Percentiles rank a stretch among this genome's conserved stretches.
Conservation (phyloP, 805 yeast species). For the Candida khao-thaluensis region DNA sequence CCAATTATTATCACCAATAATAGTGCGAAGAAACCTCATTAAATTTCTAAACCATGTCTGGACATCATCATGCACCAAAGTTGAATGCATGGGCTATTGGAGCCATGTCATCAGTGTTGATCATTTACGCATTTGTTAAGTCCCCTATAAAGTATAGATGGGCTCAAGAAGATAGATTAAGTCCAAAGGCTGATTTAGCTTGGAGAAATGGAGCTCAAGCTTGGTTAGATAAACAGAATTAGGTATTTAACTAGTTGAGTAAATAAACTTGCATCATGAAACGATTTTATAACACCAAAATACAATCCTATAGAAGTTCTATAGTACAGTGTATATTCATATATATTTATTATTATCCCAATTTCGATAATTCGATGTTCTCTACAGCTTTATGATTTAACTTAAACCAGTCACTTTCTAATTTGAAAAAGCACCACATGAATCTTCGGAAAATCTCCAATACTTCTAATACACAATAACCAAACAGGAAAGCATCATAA, state of each 20-base stretch:
- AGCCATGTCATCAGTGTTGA: slow-evolving; percentile 42
- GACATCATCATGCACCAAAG: slow-evolving; percentile 36
- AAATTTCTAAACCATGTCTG: slow-evolving; percentile 12
- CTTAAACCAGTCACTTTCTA: slow-evolving; percentile 70
- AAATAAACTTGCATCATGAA: background rate
- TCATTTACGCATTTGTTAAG: slow-evolving; percentile 36
- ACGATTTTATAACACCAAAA: background rate
- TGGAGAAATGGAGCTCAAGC: slow-evolving; percentile 47
- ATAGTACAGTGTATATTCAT: background rate
- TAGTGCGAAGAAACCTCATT: background rate
- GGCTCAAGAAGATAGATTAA: slow-evolving; percentile 41
- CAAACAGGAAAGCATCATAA: slow-evolving; percentile 44
- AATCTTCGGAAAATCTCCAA: slow-evolving; percentile 82
- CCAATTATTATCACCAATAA: slow-evolving; percentile 11
- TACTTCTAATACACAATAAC: slow-evolving; percentile 65
- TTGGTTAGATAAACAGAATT: slow-evolving; percentile 36
- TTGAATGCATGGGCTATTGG: slow-evolving; percentile 40
- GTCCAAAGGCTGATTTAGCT: slow-evolving; percentile 48
- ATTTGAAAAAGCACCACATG: slow-evolving; percentile 83
- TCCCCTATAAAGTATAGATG: slow-evolving; percentile 44
- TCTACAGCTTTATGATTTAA: slow-evolving; percentile 14
- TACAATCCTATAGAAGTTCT: background rate
- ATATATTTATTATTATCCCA: slow-evolving; percentile 5
- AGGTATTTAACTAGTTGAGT: background rate
- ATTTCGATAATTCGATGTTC: slow-evolving; percentile 10